phyloP scores from a whole-genome alignment of 2,329 filamentous ascomycete species.

The Fusarium cyanostomum region DNA sequence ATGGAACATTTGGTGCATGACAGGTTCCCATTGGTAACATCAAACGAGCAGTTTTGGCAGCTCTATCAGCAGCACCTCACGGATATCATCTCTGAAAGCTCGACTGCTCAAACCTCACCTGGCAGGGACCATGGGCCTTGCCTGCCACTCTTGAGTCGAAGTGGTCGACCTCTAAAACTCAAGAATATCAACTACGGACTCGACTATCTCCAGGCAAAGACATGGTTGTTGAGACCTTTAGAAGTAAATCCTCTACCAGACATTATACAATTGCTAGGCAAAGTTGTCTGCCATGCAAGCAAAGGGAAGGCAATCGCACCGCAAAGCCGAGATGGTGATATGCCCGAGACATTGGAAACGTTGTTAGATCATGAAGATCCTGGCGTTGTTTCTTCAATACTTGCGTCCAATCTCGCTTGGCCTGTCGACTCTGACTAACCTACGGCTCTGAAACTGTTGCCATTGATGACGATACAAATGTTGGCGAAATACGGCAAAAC shows the following conservation, averaged over 20 bases:
- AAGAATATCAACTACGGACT: not conserved
- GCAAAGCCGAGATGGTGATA: not conserved
- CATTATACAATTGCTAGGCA: not conserved
- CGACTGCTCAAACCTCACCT: not conserved
- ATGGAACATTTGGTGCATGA: not conserved
- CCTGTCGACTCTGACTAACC: not conserved
- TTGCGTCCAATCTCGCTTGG: not conserved
- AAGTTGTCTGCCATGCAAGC: too few species aligned
- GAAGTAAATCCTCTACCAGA: not conserved
- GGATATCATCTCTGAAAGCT: not conserved
- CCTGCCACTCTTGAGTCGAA: not conserved
- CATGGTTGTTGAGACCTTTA: not conserved
- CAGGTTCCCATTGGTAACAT: not conserved
- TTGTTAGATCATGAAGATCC: not conserved
- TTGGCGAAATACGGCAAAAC: not conserved
- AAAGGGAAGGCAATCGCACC: not conserved
- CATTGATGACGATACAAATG: not conserved
- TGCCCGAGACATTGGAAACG: not conserved
- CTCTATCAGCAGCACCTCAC: not conserved
- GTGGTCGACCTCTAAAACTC: not conserved
- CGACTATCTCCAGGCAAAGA: not conserved
- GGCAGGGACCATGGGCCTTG: too few species aligned
- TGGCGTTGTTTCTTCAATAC: not conserved
- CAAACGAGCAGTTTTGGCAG: not conserved
- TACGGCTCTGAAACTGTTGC: not conserved